These are phyloP conservation scores for Tetrahymena elliotti DNA, from an alignment of 73 alveolate genomes.

Conservation along the genomic window DNA sequence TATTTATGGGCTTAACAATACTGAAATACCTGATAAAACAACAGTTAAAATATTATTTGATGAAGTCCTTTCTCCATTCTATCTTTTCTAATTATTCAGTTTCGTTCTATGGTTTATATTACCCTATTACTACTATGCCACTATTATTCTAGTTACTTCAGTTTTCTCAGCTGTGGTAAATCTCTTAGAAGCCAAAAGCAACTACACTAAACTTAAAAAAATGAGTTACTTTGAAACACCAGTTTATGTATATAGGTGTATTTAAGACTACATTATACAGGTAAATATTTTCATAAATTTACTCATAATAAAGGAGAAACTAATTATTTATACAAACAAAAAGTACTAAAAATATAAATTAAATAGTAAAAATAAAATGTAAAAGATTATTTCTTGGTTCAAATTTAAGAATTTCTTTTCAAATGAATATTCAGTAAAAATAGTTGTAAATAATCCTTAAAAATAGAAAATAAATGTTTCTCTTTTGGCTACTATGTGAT, in stretches of 20 bases:
- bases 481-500: too few species aligned
- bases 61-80: conserved; percentile 77
- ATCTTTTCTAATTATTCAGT: conserved; percentile 56
- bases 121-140: conserved; percentile 76
- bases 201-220: conserved; percentile 63
- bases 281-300: background rate
- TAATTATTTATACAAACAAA: too few species aligned
- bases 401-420: too few species aligned
- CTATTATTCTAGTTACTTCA: conserved; percentile 69
- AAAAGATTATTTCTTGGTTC: too few species aligned
- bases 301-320: too few species aligned
- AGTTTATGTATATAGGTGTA: conserved; percentile 63
- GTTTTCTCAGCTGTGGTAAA: conserved; percentile 55
- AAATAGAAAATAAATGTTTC: too few species aligned
- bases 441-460: too few species aligned
- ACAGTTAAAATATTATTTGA: conserved; percentile 19
- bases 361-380: too few species aligned
- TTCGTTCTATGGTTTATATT: conserved; percentile 77
- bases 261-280: background rate
- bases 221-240: conserved; percentile 74
- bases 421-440: too few species aligned
- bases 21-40: conserved; percentile 30
- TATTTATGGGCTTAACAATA: conserved; percentile 22
- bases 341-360: too few species aligned
- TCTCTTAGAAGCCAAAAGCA: conserved; percentile 68